These are phyloP conservation scores for Tubosaeta brunneosetosa DNA, from an alignment of 768 basidiomycete species.

Conservation along the genomic window DNA sequence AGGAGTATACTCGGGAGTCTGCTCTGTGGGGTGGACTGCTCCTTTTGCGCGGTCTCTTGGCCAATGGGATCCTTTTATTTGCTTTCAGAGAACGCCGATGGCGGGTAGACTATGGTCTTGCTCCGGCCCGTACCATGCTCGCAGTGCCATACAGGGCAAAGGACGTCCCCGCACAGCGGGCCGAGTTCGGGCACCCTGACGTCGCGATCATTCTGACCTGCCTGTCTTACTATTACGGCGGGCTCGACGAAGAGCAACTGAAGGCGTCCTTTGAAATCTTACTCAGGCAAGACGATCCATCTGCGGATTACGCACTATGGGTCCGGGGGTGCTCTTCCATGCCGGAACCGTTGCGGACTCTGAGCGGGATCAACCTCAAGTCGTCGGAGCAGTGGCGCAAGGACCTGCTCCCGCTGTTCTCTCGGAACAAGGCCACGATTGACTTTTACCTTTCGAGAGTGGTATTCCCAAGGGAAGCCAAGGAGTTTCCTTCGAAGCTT, in stretches of 20 bases:
- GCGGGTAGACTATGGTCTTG: constrained; percentile 27
- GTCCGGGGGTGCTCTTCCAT: constrained; percentile 8
- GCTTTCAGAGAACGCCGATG: constrained; percentile 24
- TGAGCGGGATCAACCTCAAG: too few relatives aligned
- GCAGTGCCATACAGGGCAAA: constrained; percentile 29
- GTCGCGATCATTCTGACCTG: too few relatives aligned
- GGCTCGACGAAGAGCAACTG: too few relatives aligned
- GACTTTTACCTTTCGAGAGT: constrained; percentile 24
- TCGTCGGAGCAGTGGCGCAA: constrained; percentile 15
- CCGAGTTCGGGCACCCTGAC: constrained; percentile 30
- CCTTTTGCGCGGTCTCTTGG: constrained; percentile 24
- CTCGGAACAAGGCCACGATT: constrained; percentile 17
- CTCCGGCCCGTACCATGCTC: constrained; percentile 18
- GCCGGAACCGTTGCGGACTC: constrained; percentile 11
- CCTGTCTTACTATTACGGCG: too few relatives aligned
- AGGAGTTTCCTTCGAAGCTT: too few relatives aligned
- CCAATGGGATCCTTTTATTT: constrained; percentile 19
- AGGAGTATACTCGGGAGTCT: not conserved
- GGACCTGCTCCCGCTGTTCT: constrained; percentile 13
- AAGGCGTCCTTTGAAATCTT: constrained; percentile 15
- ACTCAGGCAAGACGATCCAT: constrained; percentile 19
- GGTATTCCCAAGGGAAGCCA: constrained; percentile 27
- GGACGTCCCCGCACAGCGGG: constrained; percentile 20
- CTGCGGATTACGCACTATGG: constrained; percentile 19
- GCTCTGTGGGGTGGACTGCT: constrained; percentile 13